phyloP scores from a whole-genome alignment of 2,329 filamentous ascomycete genomes.

The Trichoderma koningii region DNA sequence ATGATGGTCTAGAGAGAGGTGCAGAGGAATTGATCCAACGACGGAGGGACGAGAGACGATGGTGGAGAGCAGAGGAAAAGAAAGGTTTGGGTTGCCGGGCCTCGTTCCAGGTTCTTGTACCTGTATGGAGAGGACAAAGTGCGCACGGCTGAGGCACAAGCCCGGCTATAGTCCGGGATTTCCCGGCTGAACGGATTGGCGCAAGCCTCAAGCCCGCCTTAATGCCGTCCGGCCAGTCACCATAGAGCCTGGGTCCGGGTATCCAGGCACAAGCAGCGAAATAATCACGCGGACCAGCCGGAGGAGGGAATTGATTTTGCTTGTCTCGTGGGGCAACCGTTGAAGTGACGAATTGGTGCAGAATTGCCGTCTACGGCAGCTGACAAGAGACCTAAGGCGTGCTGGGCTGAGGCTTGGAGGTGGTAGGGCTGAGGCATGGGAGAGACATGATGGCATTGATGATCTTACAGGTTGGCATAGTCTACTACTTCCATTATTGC shows the following conservation, averaged over 20 bases:
- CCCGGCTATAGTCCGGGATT: conserved; percentile 33
- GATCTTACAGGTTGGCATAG: too few relatives aligned
- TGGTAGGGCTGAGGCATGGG: too few relatives aligned
- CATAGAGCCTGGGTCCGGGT: neutral
- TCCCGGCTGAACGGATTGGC: conserved; percentile 24
- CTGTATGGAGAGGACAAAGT: conserved; percentile 13
- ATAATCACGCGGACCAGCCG: conserved; percentile 5
- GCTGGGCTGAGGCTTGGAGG: too few relatives aligned
- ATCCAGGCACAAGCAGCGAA: neutral
- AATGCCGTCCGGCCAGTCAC: neutral
- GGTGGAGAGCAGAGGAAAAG: conserved; percentile 11
- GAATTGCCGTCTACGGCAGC: too few relatives aligned
- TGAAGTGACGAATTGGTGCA: neutral
- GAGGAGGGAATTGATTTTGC: conserved; percentile 11
- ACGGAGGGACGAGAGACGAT: conserved; percentile 26
- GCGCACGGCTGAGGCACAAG: conserved; percentile 21
- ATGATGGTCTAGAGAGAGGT: conserved; percentile 49
- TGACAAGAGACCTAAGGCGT: too few relatives aligned
- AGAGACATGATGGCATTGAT: too few relatives aligned
- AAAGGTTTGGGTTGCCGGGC: conserved; percentile 20
- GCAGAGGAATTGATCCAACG: conserved; percentile 16
- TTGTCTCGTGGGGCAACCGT: neutral
- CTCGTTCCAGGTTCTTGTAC: conserved; percentile 23
- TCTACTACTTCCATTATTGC: too few relatives aligned
- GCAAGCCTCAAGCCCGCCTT: neutral